Evolutionary conservation across 2,329 filamentous ascomycete species (phyloP).

Genomic region (Clarireedia paspali): DNA sequence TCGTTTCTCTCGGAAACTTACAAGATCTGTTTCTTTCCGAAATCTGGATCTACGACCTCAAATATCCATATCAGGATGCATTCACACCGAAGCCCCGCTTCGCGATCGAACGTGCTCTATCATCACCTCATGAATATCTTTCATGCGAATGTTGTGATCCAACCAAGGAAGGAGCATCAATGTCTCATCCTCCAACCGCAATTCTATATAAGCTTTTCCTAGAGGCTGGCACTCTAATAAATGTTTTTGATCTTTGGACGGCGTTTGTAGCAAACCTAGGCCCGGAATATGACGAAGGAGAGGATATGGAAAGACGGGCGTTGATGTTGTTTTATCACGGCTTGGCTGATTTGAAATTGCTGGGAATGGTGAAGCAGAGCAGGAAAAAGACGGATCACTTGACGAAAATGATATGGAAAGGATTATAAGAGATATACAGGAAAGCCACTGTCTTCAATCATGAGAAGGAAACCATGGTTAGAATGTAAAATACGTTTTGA

Average conservation of each 20-base stretch:
- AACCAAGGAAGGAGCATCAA: constrained; percentile 41
- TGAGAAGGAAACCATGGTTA: not conserved
- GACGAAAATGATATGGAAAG: constrained; percentile 75
- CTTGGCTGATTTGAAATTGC: constrained; percentile 72
- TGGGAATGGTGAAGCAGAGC: constrained; percentile 84
- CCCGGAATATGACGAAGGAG: constrained; percentile 22
- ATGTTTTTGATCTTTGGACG: constrained; percentile 71
- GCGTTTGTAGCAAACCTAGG: constrained; percentile 60
- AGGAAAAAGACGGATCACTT: constrained; percentile 91
- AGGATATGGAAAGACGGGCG: constrained; percentile 45
- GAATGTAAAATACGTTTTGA: not conserved
- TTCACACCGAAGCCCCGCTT: constrained; percentile 67
- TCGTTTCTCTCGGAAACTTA: constrained; percentile 32
- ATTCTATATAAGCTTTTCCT: constrained; percentile 74
- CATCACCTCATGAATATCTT: constrained; percentile 69
- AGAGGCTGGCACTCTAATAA: constrained; percentile 69
- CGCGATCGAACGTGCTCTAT: constrained; percentile 63
- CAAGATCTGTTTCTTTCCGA: constrained; percentile 56
- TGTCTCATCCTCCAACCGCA: constrained; percentile 61
- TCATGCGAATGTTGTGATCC: constrained; percentile 60
- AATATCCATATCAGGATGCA: constrained; percentile 61
- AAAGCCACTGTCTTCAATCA: not conserved
- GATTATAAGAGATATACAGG: constrained; percentile 41
- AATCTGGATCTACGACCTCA: constrained; percentile 67
- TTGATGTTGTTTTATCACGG: constrained; percentile 78